Conservation (phyloP, 768 basidiomycete species). For the Steccherinum ochraceum region DNA sequence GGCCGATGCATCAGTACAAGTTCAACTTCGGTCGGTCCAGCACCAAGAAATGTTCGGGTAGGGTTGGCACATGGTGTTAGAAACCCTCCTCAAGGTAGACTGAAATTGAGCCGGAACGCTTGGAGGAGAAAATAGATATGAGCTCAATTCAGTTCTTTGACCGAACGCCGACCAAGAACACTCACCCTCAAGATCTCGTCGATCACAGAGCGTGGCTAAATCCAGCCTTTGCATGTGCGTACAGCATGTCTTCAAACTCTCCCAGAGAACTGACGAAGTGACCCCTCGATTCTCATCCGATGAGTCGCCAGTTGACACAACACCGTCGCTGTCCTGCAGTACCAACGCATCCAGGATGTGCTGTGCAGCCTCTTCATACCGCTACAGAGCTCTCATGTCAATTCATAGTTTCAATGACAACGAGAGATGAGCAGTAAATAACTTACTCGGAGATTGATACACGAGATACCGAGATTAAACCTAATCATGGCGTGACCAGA, state of each 20-base stretch:
- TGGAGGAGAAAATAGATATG: too few species aligned
- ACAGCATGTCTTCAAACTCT: constrained; percentile 78
- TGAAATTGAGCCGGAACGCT: neutral
- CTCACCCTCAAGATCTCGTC: constrained; percentile 61
- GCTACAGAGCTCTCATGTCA: constrained; percentile 33
- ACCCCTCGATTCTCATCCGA: constrained; percentile 58
- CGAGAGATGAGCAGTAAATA: neutral
- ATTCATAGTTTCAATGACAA: constrained; percentile 2
- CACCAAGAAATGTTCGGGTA: too few species aligned
- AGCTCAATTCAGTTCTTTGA: too few species aligned
- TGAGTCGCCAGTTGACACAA: constrained; percentile 35
- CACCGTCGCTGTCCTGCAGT: constrained; percentile 81
- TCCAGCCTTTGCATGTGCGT: constrained; percentile 76
- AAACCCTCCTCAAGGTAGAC: neutral
- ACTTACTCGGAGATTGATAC: constrained; percentile 76
- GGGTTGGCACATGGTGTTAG: too few species aligned
- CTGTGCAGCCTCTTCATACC: constrained; percentile 80
- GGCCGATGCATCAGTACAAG: too few species aligned
- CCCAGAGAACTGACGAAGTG: constrained; percentile 78
- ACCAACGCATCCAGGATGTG: constrained; percentile 86
- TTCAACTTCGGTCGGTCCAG: too few species aligned
- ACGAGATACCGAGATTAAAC: constrained; percentile 91
- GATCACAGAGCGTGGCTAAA: constrained; percentile 67
- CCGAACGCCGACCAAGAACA: too few species aligned
- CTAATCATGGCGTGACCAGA: constrained; percentile 29